phyloP scores from a whole-genome alignment of 2,329 filamentous ascomycete species.

The Sphaerulina vaccinii region DNA sequence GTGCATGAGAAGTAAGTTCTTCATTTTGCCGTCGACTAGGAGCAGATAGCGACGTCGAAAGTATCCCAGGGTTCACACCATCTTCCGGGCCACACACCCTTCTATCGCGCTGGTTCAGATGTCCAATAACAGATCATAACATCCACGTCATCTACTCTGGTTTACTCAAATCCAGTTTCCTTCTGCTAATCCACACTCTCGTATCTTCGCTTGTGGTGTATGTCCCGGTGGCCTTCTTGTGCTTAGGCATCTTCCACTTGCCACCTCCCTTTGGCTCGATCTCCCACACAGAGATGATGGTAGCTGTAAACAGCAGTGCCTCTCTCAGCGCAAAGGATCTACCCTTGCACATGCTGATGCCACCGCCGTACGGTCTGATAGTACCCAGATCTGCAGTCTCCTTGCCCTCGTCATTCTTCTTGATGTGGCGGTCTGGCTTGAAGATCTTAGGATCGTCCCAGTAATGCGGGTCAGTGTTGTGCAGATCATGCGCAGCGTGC shows the following conservation, averaged over 20 bases:
- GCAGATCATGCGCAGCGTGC: conserved; percentile 40
- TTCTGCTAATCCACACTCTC: conserved; percentile 52
- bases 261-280: conserved; percentile 48
- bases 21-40: no score
- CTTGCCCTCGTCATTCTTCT: conserved; percentile 31
- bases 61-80: no score
- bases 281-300: conserved; percentile 57
- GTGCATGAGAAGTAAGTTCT: no score
- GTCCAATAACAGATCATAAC: no score
- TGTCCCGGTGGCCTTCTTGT: conserved; percentile 50
- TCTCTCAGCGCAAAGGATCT: conserved; percentile 52
- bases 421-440: conserved; percentile 38
- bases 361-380: conserved; percentile 50
- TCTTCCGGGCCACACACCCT: no score
- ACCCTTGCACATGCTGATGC: conserved; percentile 50
- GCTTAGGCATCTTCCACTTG: conserved; percentile 53
- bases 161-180: conserved; percentile 15
- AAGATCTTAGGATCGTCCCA: conserved; percentile 36
- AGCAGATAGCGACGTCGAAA: no score
- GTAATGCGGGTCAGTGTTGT: conserved; percentile 38
- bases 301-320: conserved; percentile 52
- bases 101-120: no score
- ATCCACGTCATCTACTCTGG: not conserved
- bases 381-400: conserved; percentile 42
- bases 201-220: conserved; percentile 54